phyloP scores from a whole-genome alignment of 75 land plant species.

The Adiantum capillusveneris region DNA sequence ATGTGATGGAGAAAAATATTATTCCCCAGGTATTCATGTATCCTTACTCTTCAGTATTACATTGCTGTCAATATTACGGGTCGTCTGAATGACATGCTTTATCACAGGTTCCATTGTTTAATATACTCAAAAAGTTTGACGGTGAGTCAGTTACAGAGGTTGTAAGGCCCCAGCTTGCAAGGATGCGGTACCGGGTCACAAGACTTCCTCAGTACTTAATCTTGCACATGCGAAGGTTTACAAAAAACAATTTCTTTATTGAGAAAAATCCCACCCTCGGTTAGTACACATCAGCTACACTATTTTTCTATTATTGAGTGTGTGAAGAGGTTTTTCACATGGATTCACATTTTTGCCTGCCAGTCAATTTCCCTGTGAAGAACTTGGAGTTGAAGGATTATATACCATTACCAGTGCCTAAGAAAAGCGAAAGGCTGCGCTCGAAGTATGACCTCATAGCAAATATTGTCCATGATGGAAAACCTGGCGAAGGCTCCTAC shows the following conservation, averaged over 20 bases:
- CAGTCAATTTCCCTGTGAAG: slow-evolving; percentile 98
- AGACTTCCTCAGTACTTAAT: slow-evolving; percentile 87
- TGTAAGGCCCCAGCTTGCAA: slow-evolving; percentile 84
- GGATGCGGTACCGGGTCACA: slow-evolving; percentile 91
- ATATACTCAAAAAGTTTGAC: slow-evolving; percentile 96
- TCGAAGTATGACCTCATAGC: slow-evolving; percentile 97
- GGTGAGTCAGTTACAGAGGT: slow-evolving; percentile 89
- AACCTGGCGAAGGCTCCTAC: slow-evolving; percentile 91
- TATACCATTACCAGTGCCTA: slow-evolving; percentile 69
- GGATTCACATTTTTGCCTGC: background rate
- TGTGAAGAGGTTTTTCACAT: no score
- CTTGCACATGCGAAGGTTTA: slow-evolving; percentile 94
- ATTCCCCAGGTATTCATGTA: slow-evolving; percentile 76
- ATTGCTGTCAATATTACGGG: no score
- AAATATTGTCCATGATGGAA: slow-evolving; percentile 98
- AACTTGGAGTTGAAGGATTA: slow-evolving; percentile 95
- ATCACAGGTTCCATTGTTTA: slow-evolving; percentile 86
- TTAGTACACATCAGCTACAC: slow-evolving; percentile 16
- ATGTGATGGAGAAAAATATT: slow-evolving; percentile 98
- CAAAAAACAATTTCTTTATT: slow-evolving; percentile 91
- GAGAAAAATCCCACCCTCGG: slow-evolving; percentile 98
- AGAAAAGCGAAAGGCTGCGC: slow-evolving; percentile 48
- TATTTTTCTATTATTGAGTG: no score
- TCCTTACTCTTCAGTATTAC: background rate
- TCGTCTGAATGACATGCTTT: no score